Base-by-base conservation (phyloP, 805 yeast species). In the Pichia heedii region DNA sequence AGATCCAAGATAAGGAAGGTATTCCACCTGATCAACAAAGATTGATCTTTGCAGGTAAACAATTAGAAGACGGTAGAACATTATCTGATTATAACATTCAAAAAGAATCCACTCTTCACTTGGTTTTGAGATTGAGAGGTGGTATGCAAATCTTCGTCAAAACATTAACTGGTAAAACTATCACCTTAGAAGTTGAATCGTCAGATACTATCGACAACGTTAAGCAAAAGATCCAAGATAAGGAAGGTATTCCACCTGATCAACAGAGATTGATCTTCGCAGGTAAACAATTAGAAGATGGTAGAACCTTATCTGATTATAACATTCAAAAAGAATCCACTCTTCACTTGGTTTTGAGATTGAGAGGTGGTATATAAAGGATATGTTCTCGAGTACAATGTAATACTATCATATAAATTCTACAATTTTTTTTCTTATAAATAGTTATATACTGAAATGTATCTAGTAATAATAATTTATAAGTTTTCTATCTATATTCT, bases 311-410 rank as follows among this genome's bases (percentile, higher is more conserved):
- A 53, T 82, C 95, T 54, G 96, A 89, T 74, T 89, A 89, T 90
- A 89, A 89, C 84, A 89, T 89, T 70, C 96, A 88, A 75, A 89
- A 89, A 78, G 97, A 89, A 74, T 87, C 96, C 53, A 89, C 97
- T 50, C 71, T 89, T 44, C 96, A 90, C 72, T 81, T 90, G 75
- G 97, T 90, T 55, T 76, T 90, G 57, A 88, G 97, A 80, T 84
- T 90, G 70, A 86, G 97, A 78, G 97, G 97, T 77, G 96, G 96
- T 76, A n/a, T n/a, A n/a, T n/a, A n/a, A n/a, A n/a, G n/a, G n/a
- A n/a, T n/a, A n/a, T n/a, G n/a, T n/a, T n/a, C n/a, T n/a, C n/a
- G n/a, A n/a, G n/a, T n/a, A n/a, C n/a, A n/a, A n/a, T n/a, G n/a
- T n/a, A n/a, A n/a, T n/a, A n/a, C n/a, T n/a, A n/a, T n/a, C n/a